Base-by-base conservation (phyloP, 257 asterid species). In the Orobanche coerulescens region DNA sequence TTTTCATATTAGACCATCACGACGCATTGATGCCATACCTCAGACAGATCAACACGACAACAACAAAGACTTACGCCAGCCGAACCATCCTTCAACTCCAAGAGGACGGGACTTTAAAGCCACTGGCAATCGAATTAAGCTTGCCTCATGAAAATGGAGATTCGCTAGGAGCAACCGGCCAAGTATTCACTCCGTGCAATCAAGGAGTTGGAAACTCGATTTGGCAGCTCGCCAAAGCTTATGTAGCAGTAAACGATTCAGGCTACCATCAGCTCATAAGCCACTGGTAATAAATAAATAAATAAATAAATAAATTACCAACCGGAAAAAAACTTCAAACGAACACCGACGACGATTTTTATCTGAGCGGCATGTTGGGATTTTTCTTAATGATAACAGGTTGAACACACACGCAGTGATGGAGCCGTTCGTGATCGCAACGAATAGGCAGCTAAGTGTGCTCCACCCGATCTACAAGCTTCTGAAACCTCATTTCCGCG, bases 141-240 rank as follows among this genome's bases (percentile, higher is more conserved):
- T 71, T 82, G 71, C 96, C 96, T 13, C 91, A 82, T 61, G 67
- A 81, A 44, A 76, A 76, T 34, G 95, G 92, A 28, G 84, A 79
- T 24, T 58, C 30, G 14, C 73, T 55, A 6, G 98, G 98, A 44
- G 78, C 86, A 44, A 47, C 61, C n/a, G 74, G 95, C 47, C 66
- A 72, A 69, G 96, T 92, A 12, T 86, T 67, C 65, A 86, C 95
- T n/a, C 95, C 95, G 7, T 68, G 81, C 16, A 71, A 82, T 11
- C 64, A 86, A 4, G 94, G 93, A 53, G 71, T 82, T 13, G 84
- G 76, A 15, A 78, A 74, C 13, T 71, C 84, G 8, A 64, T 92
- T 33, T 92, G 98, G 98, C 98, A 92, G 82, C 84, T 92, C 10
- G 95, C 95, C 0, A 92, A 92, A 74, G 98, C 98, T 55, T 88